Evolutionary conservation across 75 land plant species (phyloP).

Genomic region (Ceratopteris richardii): DNA sequence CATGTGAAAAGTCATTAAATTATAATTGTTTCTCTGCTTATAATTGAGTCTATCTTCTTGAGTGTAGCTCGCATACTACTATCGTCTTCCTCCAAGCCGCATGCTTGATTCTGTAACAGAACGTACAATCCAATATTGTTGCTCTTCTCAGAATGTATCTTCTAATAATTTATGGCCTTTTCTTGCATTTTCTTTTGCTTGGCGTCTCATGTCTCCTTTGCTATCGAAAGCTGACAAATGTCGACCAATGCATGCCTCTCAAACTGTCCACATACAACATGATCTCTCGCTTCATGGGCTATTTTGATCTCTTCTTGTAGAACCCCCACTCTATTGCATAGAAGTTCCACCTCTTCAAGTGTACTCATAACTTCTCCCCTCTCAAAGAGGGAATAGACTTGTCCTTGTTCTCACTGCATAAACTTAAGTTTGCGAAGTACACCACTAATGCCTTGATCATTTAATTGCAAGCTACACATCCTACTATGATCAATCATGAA

Average conservation of each 20-base stretch:
- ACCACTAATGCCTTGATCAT: too few relatives aligned
- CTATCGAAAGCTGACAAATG: too few relatives aligned
- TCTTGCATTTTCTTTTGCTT: constrained; percentile 22
- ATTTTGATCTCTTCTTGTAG: constrained; percentile 28
- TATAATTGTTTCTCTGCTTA: constrained; percentile 18
- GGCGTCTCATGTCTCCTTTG: constrained; percentile 9
- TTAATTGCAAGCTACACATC: too few relatives aligned
- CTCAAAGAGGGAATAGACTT: too few relatives aligned
- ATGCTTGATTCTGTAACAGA: constrained; percentile 14
- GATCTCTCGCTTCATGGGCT: constrained; percentile 16
- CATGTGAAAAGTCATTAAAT: too few relatives aligned
- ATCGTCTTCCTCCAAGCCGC: constrained; percentile 21
- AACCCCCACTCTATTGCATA: constrained; percentile 14
- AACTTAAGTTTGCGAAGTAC: too few relatives aligned
- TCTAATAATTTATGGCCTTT: constrained; percentile 14
- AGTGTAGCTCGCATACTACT: constrained; percentile 6
- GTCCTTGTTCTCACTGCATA: too few relatives aligned
- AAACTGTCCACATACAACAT: constrained; percentile 8
- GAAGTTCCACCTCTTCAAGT: constrained; percentile 22
- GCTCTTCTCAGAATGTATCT: constrained; percentile 12
- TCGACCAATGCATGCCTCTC: background rate
- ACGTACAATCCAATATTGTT: constrained; percentile 12
- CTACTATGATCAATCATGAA: too few relatives aligned
- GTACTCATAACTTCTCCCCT: too few relatives aligned
- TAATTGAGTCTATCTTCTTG: constrained; percentile 16